Evolutionary conservation across 2,329 filamentous ascomycete species (phyloP), one percentile per base, ranked within the genome.

Genomic region (Hymenoscyphus linearis): DNA sequence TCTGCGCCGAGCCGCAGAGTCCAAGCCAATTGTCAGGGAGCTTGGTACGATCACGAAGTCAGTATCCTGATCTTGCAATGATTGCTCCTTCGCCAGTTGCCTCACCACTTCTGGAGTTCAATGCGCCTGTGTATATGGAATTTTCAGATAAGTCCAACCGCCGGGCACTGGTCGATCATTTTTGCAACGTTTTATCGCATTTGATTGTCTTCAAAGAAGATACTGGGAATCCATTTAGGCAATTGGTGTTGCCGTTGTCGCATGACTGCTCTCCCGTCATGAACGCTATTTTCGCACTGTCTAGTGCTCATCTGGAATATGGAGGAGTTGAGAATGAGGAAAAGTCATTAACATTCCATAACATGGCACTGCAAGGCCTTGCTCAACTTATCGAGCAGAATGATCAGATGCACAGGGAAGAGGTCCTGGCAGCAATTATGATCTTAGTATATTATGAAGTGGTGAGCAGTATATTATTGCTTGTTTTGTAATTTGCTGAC

Each of bases 281-380:
- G 73, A 91, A 95, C 70, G 91, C 92, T 10, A 88, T 97, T 62
- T 92, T 90, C 62, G 91, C 92, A 0, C 78, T 97, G 7, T 85
- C 91, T 0, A 90, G 89, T 60, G 93, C 92, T 62, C 95, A 96
- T 72, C 78, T 96, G 61, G 89, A 93, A 60, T 91, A 83, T 55
- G 76, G 82, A 27, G 82, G 82, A 1, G 75, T 83, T 5, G 74
- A 79, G 27, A 80, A 79, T 25, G 65, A 68, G 60, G 82, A 86
- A 66, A 82, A 80, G 66, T 85, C 83, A 37, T 72, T 85, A 1
- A 79, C 79, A 63, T 86, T 85, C 64, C 84, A 87, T 64, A 85
- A 81, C 62, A 77, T 79, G 68, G 83, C 84, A 12, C 80, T 87
- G 26, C 80, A 83, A 65, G 83, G 82, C 0, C 73, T 87, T 40